A percentile compares a stretch with the other conserved stretches of the same genome.
These are phyloP conservation scores for Lolium perenne DNA, from an alignment of 176 grass and related monocot species.

Conservation along the genomic window DNA sequence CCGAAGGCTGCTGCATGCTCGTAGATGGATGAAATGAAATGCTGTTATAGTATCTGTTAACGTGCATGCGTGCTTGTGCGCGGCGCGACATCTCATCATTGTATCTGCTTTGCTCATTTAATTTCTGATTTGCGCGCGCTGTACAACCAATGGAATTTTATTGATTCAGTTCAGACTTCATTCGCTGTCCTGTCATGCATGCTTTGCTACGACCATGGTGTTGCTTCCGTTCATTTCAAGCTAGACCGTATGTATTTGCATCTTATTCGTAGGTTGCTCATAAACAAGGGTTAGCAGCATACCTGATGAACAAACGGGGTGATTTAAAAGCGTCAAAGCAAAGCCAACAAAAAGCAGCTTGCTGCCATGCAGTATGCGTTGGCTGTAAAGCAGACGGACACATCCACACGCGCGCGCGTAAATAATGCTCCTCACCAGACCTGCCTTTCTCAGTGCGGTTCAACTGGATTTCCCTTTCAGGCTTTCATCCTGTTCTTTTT, in stretches of 20 bases:
- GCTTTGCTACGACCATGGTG: not conserved
- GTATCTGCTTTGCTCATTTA: constrained; percentile 4
- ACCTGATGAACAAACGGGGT: not conserved
- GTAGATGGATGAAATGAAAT: not conserved
- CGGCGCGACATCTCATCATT: constrained; percentile 19
- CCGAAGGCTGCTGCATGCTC: not conserved
- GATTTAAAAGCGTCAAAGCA: constrained; percentile 28
- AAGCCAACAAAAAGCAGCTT: not conserved
- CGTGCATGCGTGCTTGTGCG: not conserved
- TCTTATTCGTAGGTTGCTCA: not conserved
- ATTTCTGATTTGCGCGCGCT: constrained; percentile 25
- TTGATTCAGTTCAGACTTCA: constrained; percentile 34
- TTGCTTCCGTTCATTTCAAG: not conserved
- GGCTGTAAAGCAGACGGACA: constrained; percentile 42
- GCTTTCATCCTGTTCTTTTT: not conserved
- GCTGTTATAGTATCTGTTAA: not conserved
- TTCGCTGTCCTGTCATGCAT: not conserved
- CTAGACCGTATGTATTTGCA: not conserved
- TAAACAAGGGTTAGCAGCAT: not conserved
- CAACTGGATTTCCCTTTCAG: not conserved
- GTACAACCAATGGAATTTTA: constrained; percentile 1
- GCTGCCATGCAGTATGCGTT: not conserved
- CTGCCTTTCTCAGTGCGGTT: not conserved
- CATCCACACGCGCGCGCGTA: not conserved
- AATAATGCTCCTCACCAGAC: not conserved